Percentiles rank a stretch among this genome's conserved stretches.
Conservation (phyloP, 1,139 yeast genomes). For the Yamadazyma diddensiae region DNA sequence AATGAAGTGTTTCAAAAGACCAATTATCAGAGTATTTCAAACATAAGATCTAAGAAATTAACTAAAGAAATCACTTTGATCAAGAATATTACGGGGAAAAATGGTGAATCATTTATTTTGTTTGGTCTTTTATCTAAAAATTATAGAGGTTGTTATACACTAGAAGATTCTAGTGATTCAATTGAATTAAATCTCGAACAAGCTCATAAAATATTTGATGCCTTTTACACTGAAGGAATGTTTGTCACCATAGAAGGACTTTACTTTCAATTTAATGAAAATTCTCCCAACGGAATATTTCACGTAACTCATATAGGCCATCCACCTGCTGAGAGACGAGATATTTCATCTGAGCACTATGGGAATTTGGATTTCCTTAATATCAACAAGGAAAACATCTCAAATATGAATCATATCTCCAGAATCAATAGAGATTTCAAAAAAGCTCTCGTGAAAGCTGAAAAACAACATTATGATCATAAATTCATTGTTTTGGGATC, state of each 20-base stretch:
- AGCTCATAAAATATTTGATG: conserved; percentile 61
- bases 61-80: conserved; percentile 66
- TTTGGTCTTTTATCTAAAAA: conserved; percentile 73
- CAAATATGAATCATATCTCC: conserved; percentile 19
- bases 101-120: conserved; percentile 69
- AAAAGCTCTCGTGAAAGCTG: conserved; percentile 53
- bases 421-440: conserved; percentile 62
- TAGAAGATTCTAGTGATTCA: conserved; percentile 80
- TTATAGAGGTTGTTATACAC: conserved; percentile 62
- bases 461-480: conserved; percentile 53
- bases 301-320: conserved; percentile 77
- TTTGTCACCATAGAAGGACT: conserved; percentile 83
- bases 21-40: conserved; percentile 37
- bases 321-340: conserved; percentile 84
- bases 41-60: conserved; percentile 19
- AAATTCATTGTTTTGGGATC: conserved; percentile 70
- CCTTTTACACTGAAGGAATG: conserved; percentile 77
- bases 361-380: conserved; percentile 84
- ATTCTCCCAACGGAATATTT: conserved; percentile 50
- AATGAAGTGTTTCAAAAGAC: conserved; percentile 69
- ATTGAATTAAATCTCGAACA: conserved; percentile 71
- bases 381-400: conserved; percentile 31
- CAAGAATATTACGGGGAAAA: conserved; percentile 82
- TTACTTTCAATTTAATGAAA: conserved; percentile 59
- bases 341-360: conserved; percentile 59